Conservation (phyloP, 2,329 filamentous ascomycete genomes). For the Epichloe hybrida region DNA sequence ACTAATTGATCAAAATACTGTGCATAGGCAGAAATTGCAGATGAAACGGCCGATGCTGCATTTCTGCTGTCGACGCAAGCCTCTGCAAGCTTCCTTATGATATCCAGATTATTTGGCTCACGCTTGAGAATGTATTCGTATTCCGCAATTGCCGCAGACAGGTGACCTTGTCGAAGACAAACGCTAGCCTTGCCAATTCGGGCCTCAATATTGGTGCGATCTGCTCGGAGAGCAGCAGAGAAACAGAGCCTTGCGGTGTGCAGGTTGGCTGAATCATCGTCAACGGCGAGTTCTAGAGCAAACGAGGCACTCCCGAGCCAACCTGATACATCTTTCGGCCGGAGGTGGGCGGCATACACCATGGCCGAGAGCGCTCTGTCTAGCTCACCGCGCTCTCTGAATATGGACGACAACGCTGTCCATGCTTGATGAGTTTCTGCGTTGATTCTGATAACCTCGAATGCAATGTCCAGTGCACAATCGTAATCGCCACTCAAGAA, state of each 20-base stretch:
- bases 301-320: constrained; percentile 49
- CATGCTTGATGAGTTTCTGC: constrained; percentile 54
- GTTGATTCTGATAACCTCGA: constrained; percentile 55
- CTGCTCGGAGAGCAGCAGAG: constrained; percentile 43
- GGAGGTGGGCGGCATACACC: constrained; percentile 48
- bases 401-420: constrained; percentile 47
- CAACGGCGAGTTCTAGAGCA: constrained; percentile 35
- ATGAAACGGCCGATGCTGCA: constrained; percentile 21
- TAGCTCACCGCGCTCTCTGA: constrained; percentile 43
- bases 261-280: constrained; percentile 34
- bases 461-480: constrained; percentile 42
- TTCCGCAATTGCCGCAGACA: constrained; percentile 39
- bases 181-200: constrained; percentile 46
- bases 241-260: constrained; percentile 45
- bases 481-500: constrained; percentile 51
- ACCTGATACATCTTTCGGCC: constrained; percentile 43
- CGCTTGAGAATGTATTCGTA: constrained; percentile 41
- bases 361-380: constrained; percentile 45
- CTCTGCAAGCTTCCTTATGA: constrained; percentile 43
- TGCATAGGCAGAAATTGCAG: constrained; percentile 35
- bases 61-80: constrained; percentile 39
- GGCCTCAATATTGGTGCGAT: constrained; percentile 42
- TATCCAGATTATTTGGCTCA: constrained; percentile 38
- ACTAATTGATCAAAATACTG: constrained; percentile 31
- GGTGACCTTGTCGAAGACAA: constrained; percentile 40